Evolutionary conservation across 2,329 filamentous ascomycete species (phyloP), one percentile per base, ranked within the genome.

Genomic region (Alternaria sp.): DNA sequence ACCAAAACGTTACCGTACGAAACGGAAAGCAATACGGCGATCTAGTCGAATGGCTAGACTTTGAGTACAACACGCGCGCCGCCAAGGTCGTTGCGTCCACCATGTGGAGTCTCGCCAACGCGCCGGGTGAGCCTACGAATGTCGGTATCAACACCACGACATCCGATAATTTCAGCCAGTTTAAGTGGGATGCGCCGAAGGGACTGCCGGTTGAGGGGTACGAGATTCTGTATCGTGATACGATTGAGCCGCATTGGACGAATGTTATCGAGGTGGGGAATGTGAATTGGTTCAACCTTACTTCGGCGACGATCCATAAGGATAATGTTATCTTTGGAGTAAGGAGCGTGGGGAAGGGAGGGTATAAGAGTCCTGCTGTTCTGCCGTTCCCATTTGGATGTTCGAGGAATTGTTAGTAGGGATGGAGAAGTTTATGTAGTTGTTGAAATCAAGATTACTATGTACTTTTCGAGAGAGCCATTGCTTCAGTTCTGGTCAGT

Each of bases 261-360:
- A 79, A 82, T 59, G 75, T 79, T 2, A 68, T 84, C 11, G 77
- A 82, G 60, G 83, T 86, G 2, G 85, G 85, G 0, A 73, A 81
- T 21, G 81, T 82, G 4, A 67, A 59, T 9, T 69, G 69, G 67
- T 71, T 69, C 1, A 78, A 79, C 4, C 77, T 76, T 45, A 82
- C 79, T 8, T 83, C 78, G 10, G 76, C 87, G 4, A 70, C 79
- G 6, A 70, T 87, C 65, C 83, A 82, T 59, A 87, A 86, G 74
- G 86, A 88, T 63, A 85, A 86, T 71, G 82, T 86, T 23, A 79
- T 85, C 15, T 86, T 87, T 75, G 85, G 86, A 0, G 78, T 87
- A 0, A 75, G 85, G 62, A 81, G 83, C 49, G 82, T 85, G 6
- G 82, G 82, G 0, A 77, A 70, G 60, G 81, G 83, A 65, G 83